phyloP scores from a whole-genome alignment of 495 filamentous ascomycete genomes.

The Evernia prunastri region DNA sequence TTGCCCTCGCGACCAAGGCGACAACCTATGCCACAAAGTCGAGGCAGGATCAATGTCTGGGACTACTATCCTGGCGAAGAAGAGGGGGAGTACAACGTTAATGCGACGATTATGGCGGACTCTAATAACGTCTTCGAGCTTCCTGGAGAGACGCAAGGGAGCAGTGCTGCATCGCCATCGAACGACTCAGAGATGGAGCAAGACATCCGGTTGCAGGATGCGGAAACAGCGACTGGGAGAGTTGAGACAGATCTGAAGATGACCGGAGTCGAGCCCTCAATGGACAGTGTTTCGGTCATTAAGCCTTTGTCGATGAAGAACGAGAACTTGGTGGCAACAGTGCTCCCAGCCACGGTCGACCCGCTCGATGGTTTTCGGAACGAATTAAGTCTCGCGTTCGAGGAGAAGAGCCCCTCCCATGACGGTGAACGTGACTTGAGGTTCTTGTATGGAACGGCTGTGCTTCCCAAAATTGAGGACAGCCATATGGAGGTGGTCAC shows the following conservation, averaged over 20 bases:
- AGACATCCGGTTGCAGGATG: not conserved
- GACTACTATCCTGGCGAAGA: constrained; percentile 10
- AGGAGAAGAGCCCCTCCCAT: not conserved
- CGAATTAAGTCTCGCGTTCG: not conserved
- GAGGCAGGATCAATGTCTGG: constrained; percentile 6
- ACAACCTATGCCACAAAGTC: not conserved
- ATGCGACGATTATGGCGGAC: not conserved
- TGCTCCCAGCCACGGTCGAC: not conserved
- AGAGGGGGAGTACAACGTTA: not conserved
- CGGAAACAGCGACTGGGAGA: not conserved
- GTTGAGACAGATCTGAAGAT: not conserved
- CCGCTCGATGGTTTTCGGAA: not conserved
- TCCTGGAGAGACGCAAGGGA: not conserved
- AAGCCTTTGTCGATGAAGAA: not conserved
- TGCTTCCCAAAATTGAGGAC: not conserved
- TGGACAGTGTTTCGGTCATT: not conserved
- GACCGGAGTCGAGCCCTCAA: not conserved
- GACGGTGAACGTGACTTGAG: not conserved
- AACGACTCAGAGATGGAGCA: not conserved
- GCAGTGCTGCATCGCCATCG: not conserved
- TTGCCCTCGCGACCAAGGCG: not conserved
- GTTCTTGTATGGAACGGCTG: not conserved
- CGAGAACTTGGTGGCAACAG: not conserved
- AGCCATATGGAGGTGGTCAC: not conserved
- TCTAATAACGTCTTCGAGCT: not conserved